These are phyloP conservation scores for Chaetoceros muelleri DNA, from an alignment of 108 stramenopile species.

Conservation along the genomic window DNA sequence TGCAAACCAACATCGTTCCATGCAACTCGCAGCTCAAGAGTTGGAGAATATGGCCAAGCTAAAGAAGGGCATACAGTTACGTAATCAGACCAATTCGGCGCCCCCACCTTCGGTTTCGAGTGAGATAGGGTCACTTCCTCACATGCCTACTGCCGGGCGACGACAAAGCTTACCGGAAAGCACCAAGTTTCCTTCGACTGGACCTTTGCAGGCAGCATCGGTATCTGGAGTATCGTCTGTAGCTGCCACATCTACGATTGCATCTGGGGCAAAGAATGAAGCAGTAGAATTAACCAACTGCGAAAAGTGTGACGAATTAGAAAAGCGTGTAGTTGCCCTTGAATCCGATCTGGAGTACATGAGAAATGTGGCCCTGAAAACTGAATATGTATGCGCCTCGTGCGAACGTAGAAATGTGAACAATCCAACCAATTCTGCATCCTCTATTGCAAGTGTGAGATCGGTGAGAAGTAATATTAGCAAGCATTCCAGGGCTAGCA, in stretches of 20 bases:
- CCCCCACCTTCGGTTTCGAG: background rate
- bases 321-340: conserved; percentile 18
- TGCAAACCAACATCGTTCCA: too few species aligned
- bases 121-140: too few species aligned
- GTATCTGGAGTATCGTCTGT: conserved; percentile 1
- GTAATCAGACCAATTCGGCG: background rate
- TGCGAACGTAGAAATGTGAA: conserved; percentile 5
- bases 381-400: conserved; percentile 26
- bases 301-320: conserved; percentile 22
- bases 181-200: background rate
- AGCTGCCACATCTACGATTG: background rate
- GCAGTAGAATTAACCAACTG: conserved; percentile 5
- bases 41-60: conserved; percentile 1
- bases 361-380: conserved; percentile 26
- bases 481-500: background rate
- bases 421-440: background rate
- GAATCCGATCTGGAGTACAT: conserved; percentile 44
- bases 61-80: background rate
- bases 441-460: conserved; percentile 6
- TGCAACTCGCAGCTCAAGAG: conserved; percentile 1
- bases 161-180: background rate
- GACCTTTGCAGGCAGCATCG: background rate
- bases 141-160: background rate
- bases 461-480: conserved; percentile 2
- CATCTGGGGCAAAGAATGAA: background rate